phyloP scores from a whole-genome alignment of 495 filamentous ascomycete species.

The Neurospora intermedia region DNA sequence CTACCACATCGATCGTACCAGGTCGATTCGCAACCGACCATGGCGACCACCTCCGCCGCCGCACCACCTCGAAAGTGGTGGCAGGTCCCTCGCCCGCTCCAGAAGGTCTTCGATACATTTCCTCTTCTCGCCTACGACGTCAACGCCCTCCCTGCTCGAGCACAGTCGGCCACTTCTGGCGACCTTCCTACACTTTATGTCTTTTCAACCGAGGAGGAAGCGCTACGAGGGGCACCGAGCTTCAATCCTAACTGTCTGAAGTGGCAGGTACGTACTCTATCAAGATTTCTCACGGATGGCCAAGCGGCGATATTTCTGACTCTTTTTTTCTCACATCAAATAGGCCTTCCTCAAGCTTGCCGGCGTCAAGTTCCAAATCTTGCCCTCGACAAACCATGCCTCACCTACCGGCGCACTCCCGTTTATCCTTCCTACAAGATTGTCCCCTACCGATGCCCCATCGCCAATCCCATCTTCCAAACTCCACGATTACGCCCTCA shows the following conservation, averaged over 20 bases:
- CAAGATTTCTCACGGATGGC: background rate
- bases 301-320: background rate
- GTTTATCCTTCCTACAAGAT: conserved; percentile 59
- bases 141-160: conserved; percentile 63
- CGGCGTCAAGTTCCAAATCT: conserved; percentile 54
- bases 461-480: conserved; percentile 52
- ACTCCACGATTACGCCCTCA: conserved; percentile 56
- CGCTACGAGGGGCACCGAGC: conserved; percentile 52
- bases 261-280: conserved; percentile 66
- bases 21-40: background rate
- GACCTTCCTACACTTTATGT: conserved; percentile 60
- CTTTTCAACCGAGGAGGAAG: conserved; percentile 60
- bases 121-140: conserved; percentile 68
- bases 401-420: conserved; percentile 80
- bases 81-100: conserved; percentile 63
- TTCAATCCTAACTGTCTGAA: conserved; percentile 93
- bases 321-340: background rate
- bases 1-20: background rate
- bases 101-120: conserved; percentile 71
- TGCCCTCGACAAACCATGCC: conserved; percentile 82
- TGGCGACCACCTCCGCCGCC: conserved; percentile 3
- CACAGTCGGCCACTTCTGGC: conserved; percentile 34
- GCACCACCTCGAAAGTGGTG: conserved; percentile 2
- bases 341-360: conserved; percentile 80
- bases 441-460: conserved; percentile 10